phyloP scores from a whole-genome alignment of 352 stramenopile species.

The Globisporangium nodosum region DNA sequence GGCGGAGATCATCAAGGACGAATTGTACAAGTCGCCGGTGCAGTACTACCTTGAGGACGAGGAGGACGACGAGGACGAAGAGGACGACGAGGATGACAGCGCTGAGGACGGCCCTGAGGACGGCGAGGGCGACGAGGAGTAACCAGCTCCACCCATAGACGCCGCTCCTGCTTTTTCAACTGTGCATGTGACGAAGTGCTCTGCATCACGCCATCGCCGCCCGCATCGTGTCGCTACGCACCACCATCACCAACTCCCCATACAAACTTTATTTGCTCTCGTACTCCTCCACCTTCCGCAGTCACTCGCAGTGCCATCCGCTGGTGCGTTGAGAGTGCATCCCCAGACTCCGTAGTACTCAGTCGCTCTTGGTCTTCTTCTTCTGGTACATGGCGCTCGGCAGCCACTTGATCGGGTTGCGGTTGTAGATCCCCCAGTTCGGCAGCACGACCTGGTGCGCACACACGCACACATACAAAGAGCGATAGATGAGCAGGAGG shows the following conservation, averaged over 20 bases:
- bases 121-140: slow-evolving; percentile 14
- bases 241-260: not conserved
- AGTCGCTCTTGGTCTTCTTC: slow-evolving; percentile 42
- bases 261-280: not conserved
- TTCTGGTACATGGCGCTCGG: slow-evolving; percentile 73
- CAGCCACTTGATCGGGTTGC: slow-evolving; percentile 77
- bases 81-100: slow-evolving; percentile 18
- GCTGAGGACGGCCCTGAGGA: slow-evolving; percentile 18
- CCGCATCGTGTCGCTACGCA: not conserved
- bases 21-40: slow-evolving; percentile 71
- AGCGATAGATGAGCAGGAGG: not conserved
- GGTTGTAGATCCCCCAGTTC: slow-evolving; percentile 84
- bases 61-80: slow-evolving; percentile 32
- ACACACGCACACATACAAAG: not conserved
- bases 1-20: slow-evolving; percentile 76
- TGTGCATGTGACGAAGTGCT: too few species aligned
- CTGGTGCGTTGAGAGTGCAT: too few species aligned
- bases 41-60: slow-evolving; percentile 44
- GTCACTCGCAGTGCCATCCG: not conserved
- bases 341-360: not conserved
- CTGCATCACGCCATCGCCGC: too few species aligned
- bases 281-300: too few species aligned
- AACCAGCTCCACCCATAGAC: slow-evolving; percentile 4
- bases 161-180: too few species aligned
- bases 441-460: slow-evolving; percentile 52